phyloP scores from a whole-genome alignment of 345 rosid species.

The Euphorbia peplus region DNA sequence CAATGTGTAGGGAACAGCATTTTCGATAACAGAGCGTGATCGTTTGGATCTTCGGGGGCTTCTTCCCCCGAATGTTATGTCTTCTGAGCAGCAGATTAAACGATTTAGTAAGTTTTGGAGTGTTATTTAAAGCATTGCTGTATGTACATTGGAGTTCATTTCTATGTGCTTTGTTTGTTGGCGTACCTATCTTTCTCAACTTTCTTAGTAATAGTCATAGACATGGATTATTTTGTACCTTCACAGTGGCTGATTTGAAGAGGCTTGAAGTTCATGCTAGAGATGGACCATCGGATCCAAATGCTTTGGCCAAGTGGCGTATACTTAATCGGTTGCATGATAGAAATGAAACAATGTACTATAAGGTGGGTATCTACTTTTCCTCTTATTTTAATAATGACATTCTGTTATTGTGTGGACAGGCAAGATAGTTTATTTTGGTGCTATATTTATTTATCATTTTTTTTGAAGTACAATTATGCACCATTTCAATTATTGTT shows the following conservation, averaged over 20 bases:
- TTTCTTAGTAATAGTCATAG: neutral
- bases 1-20: constrained; percentile 69
- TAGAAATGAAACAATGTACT: constrained; percentile 96
- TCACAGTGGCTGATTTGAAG: constrained; percentile 82
- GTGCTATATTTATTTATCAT: neutral
- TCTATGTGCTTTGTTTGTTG: neutral
- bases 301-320: constrained; percentile 93
- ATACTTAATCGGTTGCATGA: constrained; percentile 94
- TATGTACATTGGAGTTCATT: neutral
- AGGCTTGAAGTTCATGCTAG: constrained; percentile 87
- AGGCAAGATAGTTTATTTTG: neutral
- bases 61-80: constrained; percentile 88
- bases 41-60: constrained; percentile 96
- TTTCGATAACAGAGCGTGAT: constrained; percentile 91
- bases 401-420: neutral
- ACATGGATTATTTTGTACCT: constrained; percentile 11
- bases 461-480: neutral
- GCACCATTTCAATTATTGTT: neutral
- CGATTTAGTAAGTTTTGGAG: constrained; percentile 67
- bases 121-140: neutral
- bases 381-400: neutral
- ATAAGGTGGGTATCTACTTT: constrained; percentile 41
- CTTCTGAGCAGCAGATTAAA: constrained; percentile 78
- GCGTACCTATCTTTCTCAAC: neutral
- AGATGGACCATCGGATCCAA: constrained; percentile 92